These are phyloP conservation scores for Chlorophyllum brunneum DNA, from an alignment of 768 basidiomycete genomes.

Conservation along the genomic window DNA sequence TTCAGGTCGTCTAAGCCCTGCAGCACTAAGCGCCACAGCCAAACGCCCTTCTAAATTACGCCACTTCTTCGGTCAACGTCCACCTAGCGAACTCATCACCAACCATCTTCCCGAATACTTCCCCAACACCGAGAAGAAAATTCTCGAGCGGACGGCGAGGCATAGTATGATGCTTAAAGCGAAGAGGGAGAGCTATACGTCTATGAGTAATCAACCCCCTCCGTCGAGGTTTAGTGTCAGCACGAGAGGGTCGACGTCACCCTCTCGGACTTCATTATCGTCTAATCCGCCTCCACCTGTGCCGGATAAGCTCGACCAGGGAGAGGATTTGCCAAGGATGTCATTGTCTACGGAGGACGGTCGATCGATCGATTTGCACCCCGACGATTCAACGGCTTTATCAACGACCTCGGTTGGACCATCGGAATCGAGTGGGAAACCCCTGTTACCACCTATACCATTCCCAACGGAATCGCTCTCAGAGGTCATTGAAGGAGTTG, in stretches of 20 bases:
- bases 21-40: conserved; percentile 30
- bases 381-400: conserved; percentile 34
- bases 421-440: conserved; percentile 27
- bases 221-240: conserved; percentile 63
- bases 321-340: conserved; percentile 62
- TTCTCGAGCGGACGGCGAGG: conserved; percentile 81
- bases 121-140: conserved; percentile 89
- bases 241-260: conserved; percentile 51
- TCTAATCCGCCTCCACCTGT: conserved; percentile 38
- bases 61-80: conserved; percentile 98
- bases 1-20: conserved; percentile 21
- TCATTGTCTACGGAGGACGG: conserved; percentile 77
- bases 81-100: conserved; percentile 95
- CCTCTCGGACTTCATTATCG: conserved; percentile 44
- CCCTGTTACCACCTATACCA: conserved; percentile 73
- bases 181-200: conserved; percentile 49
- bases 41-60: conserved; percentile 71
- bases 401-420: conserved; percentile 22
- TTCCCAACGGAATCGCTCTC: conserved; percentile 78
- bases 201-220: conserved; percentile 39
- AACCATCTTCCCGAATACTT: conserved; percentile 94
- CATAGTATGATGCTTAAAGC: conserved; percentile 75
- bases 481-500: conserved; percentile 66
- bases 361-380: conserved; percentile 55
- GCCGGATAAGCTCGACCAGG: conserved; percentile 30